Conservation (phyloP, 306 rosid genomes). For the Canavalia gladiata region DNA sequence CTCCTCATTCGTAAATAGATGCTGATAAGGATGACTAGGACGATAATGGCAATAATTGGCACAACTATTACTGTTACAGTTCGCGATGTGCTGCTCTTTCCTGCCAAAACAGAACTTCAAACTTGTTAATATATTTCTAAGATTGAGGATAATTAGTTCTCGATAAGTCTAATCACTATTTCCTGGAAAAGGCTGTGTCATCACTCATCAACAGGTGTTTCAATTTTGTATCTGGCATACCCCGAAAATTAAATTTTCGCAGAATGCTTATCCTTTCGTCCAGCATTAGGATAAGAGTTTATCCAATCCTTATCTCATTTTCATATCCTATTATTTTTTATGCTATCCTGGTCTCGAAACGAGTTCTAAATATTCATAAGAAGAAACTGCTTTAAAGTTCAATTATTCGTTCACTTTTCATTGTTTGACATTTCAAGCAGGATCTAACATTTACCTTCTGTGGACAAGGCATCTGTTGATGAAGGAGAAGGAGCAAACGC, state of each 20-base stretch:
- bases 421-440: not conserved
- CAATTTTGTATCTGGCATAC: not conserved
- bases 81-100: slow-evolving; percentile 36
- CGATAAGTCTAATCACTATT: not conserved
- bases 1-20: slow-evolving; percentile 50
- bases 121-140: not conserved
- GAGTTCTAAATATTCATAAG: not conserved
- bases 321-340: no score
- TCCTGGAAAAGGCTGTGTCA: not conserved
- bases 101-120: slow-evolving; percentile 49
- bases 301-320: no score
- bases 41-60: slow-evolving; percentile 36
- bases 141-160: slow-evolving; percentile 5
- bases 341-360: no score
- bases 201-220: not conserved
- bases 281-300: no score
- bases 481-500: not conserved
- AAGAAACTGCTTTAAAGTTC: not conserved
- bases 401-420: not conserved
- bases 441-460: slow-evolving; percentile 27
- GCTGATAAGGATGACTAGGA: slow-evolving; percentile 39
- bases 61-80: slow-evolving; percentile 43
- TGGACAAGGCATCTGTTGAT: slow-evolving; percentile 2
- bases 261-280: not conserved
- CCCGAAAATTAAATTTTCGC: not conserved